Percentiles rank a stretch among this genome's conserved stretches.
These are phyloP conservation scores for Nicotiana benthamiana DNA, from an alignment of 257 asterid species.

Conservation along the genomic window DNA sequence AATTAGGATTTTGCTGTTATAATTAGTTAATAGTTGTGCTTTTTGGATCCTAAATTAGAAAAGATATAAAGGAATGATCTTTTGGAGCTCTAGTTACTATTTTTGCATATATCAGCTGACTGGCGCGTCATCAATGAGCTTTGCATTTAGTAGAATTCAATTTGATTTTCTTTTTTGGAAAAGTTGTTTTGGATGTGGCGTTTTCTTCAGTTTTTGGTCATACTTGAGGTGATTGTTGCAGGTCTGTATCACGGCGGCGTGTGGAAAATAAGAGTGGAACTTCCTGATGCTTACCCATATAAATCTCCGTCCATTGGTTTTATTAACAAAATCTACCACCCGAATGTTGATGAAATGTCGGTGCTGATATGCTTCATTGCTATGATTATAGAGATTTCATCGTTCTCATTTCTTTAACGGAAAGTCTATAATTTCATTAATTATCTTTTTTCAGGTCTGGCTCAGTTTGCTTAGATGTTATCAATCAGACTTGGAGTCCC, in stretches of 20 bases:
- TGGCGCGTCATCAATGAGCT: background rate
- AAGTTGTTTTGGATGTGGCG: background rate
- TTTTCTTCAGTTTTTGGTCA: background rate
- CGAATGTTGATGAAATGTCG: conserved; percentile 96
- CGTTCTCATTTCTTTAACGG: background rate
- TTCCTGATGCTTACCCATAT: conserved; percentile 95
- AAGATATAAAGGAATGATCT: no score
- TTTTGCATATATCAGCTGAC: background rate
- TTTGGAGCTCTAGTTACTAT: background rate
- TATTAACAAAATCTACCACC: conserved; percentile 89
- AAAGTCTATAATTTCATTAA: background rate
- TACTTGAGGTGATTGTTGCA: conserved; percentile 25
- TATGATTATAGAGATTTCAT: background rate
- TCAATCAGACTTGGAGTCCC: conserved; percentile 99
- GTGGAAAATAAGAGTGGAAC: conserved; percentile 98
- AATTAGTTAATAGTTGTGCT: background rate
- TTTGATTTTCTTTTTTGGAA: background rate
- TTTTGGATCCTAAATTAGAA: background rate
- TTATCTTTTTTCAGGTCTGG: conserved; percentile 69
- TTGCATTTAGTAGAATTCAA: background rate
- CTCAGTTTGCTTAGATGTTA: conserved; percentile 91
- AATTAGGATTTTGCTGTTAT: background rate
- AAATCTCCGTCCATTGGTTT: conserved; percentile 97
- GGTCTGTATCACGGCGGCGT: conserved; percentile 95
- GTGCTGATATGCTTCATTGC: conserved; percentile 11